Conservation (phyloP, 805 yeast species). For the Candida caryicola region DNA sequence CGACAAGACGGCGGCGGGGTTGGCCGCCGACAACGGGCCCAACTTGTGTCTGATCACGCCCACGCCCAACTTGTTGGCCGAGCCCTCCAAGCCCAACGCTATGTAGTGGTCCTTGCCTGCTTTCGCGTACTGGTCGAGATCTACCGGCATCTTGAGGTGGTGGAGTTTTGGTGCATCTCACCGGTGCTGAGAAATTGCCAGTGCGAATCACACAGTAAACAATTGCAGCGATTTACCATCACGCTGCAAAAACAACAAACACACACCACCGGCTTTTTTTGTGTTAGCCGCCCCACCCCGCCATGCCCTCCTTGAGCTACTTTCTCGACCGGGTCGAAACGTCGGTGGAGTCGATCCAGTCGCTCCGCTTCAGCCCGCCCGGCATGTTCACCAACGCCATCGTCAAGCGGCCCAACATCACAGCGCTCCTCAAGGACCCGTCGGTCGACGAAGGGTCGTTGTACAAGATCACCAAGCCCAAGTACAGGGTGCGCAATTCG, state of each 20-base stretch:
- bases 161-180: too few relatives aligned
- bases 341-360: slow-evolving; percentile 38
- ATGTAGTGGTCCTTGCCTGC: slow-evolving; percentile 51
- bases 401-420: slow-evolving; percentile 49
- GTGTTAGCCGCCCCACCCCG: too few relatives aligned
- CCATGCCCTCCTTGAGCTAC: slow-evolving; percentile 21
- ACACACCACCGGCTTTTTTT: too few relatives aligned
- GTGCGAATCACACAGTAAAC: too few relatives aligned
- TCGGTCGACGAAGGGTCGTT: slow-evolving; percentile 49
- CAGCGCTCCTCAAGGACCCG: slow-evolving; percentile 59
- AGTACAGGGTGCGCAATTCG: slow-evolving; percentile 1
- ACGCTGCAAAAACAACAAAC: too few relatives aligned
- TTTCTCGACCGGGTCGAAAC: slow-evolving; percentile 34
- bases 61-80: slow-evolving; percentile 94
- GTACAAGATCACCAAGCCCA: slow-evolving; percentile 38
- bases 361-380: slow-evolving; percentile 50
- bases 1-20: slow-evolving; percentile 74
- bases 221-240: too few relatives aligned
- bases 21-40: slow-evolving; percentile 54
- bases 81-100: slow-evolving; percentile 93
- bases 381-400: slow-evolving; percentile 68
- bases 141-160: slow-evolving; percentile 41
- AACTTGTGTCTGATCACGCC: slow-evolving; percentile 78
- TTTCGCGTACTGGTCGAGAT: slow-evolving; percentile 44
- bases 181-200: too few relatives aligned